Base-by-base conservation (phyloP, 768 basidiomycete genomes). In the Panus rudis region DNA sequence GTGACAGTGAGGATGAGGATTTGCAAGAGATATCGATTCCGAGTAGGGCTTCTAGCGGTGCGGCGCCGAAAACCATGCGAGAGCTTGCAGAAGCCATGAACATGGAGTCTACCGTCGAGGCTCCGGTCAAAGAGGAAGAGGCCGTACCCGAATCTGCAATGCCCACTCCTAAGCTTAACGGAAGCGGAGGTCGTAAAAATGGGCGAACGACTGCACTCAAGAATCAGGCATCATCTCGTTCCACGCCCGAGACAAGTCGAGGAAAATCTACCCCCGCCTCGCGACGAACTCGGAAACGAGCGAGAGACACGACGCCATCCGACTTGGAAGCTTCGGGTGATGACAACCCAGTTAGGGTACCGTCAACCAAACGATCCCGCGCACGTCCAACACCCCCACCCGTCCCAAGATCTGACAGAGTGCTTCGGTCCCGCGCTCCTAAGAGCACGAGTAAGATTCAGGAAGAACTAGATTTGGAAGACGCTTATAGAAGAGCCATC, bases 71-170 rank as follows among this genome's bases (percentile, higher is more conserved):
- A 60, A 78, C 80, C 14, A 79, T 86, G 81, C 66, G 68, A 23
- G 72, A 84, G 50, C 65, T 85, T 47, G 81, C 79, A 10, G 78
- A 78, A 46, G 71, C n/a, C n/a, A n/a, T n/a, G n/a, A n/a, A n/a
- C n/a, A n/a, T n/a, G n/a, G n/a, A n/a, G n/a, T n/a, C n/a, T n/a
- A n/a, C n/a, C n/a, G n/a, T n/a, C n/a, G n/a, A n/a, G n/a, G n/a
- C n/a, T n/a, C n/a, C n/a, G n/a, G n/a, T n/a, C n/a, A n/a, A n/a
- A n/a, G n/a, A n/a, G n/a, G n/a, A n/a, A n/a, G n/a, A n/a, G n/a
- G n/a, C n/a, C n/a, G n/a, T n/a, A n/a, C n/a, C n/a, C n/a, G n/a
- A n/a, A n/a, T n/a, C n/a, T n/a, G n/a, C n/a, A n/a, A n/a, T n/a
- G n/a, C n/a, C n/a, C n/a, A n/a, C n/a, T n/a, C n/a, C n/a, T n/a